Conservation (phyloP, 805 yeast species). For the Kodamaea restingae region DNA sequence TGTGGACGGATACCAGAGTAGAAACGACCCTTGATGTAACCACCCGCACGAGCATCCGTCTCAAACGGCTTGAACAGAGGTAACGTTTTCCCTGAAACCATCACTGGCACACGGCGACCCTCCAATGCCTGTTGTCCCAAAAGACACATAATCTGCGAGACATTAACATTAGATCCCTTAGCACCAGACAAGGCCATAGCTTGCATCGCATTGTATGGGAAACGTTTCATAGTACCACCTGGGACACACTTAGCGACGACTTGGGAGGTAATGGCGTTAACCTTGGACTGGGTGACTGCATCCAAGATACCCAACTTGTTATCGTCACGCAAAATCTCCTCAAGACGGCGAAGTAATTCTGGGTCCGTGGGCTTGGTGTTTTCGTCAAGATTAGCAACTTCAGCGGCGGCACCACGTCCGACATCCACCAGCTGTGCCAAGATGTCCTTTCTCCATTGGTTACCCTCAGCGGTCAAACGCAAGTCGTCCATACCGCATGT, state of each 20-base stretch:
- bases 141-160: constrained; percentile 98
- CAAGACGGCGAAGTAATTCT: constrained; percentile 82
- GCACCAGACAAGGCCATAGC: constrained; percentile 99
- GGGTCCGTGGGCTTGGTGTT: constrained; percentile 47
- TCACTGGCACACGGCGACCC: constrained; percentile 98
- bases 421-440: constrained; percentile 71
- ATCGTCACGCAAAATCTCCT: constrained; percentile 93
- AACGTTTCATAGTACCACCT: constrained; percentile 89
- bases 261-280: constrained; percentile 86
- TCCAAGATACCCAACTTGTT: constrained; percentile 88
- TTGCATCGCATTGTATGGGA: constrained; percentile 97
- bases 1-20: constrained; percentile 97
- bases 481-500: constrained; percentile 99
- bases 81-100: constrained; percentile 96
- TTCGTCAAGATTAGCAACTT: constrained; percentile 78
- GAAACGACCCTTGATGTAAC: constrained; percentile 94
- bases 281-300: constrained; percentile 92
- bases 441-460: constrained; percentile 80
- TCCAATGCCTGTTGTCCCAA: constrained; percentile 98
- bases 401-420: constrained; percentile 91
- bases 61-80: constrained; percentile 97
- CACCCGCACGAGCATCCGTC: constrained; percentile 98
- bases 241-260: constrained; percentile 95
- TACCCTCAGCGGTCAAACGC: constrained; percentile 87
- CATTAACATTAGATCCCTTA: constrained; percentile 97